Evolutionary conservation across 2,329 filamentous ascomycete genomes (phyloP), one percentile per base, ranked within the genome.

Genomic region (Aaosphaeria pasadenensis): DNA sequence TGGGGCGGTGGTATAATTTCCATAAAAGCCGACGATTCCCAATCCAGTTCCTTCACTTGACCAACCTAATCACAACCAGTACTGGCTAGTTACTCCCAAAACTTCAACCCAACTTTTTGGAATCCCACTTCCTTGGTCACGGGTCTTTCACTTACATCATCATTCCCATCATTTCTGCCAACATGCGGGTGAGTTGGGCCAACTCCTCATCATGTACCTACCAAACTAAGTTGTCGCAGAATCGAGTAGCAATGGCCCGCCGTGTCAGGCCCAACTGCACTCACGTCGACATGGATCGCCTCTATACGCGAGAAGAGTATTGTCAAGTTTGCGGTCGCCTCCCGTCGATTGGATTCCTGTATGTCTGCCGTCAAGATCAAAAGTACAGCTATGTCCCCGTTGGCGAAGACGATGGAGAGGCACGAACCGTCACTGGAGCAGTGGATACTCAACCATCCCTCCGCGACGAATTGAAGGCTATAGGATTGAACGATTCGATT

Each of bases 331-430:
- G 89, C 58, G 71, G 72, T 36, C 70, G 71, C 38, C 66, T 68
- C 1, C 80, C 85, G 0, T 70, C 76, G 11, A 75, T 85, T 45
- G 87, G 87, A 29, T 94, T 86, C 81, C 71, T 94, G 24, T 94
- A 89, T 66, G 76, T 79, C 50, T 94, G 89, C 67, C 80, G 77
- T 9, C 82, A 88, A 63, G 87, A 91, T 57, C 5, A 31, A 6
- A 5, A 30, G 9, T 36, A n/a, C 33, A 36, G n/a, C 33, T 36
- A 9, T 36, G 7, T 36, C 33, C 33, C 7, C 33, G n/a, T n/a
- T 36, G 9, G 17, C 17, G 46, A 48, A 7, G 42, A 35, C 1
- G 32, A 42, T 11, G 41, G 50, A 7, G 28, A 30, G 13, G 33
- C 30, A 40, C 11, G 45, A 6, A n/a, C 33, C 17, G 17, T 24